Evolutionary conservation across 2,329 filamentous ascomycete species (phyloP), one percentile per base, ranked within the genome.

Genomic region (Apiospora rasikravindrae): DNA sequence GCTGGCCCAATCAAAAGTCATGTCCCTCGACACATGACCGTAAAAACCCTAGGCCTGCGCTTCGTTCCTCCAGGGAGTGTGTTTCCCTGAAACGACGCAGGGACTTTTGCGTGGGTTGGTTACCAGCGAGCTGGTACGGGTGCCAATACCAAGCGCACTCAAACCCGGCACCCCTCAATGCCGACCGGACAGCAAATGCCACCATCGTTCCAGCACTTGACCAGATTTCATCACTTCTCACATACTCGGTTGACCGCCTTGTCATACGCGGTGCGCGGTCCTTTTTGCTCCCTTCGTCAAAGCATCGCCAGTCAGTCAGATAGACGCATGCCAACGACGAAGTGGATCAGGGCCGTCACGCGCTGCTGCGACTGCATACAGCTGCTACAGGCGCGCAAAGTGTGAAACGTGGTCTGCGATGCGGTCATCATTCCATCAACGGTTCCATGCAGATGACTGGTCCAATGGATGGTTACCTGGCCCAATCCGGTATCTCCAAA

Each of bases 361-460:
- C 57, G 57, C 57, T 16, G 40, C 33, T 33, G 57, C 57, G 19
- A 13, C 57, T 33, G 33, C 19, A 64, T 64, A 24, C 29, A 64
- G 57, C n/a, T 64, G 2, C 24, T n/a, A 40, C 57, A 64, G 7
- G 57, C 33, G 57, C 33, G 33, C 33, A 2, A 64, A 40, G 57
- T 40, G 57, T 64, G 57, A 64, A 64, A 64, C 57, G 57, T 64
- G 57, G 57, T n/a, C 57, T 40, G 19, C 19, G 57, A 64, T 64
- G 57, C 57, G 57, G 57, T 64, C 57, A 64, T 64, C 57, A 64
- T 64, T 40, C 33, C 57, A 64, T 64, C 57, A 64, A 64, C 57
- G 57, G 19, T 64, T 64, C 57, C 57, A 64, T 64, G 57, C 57
- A 64, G 33, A 40, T 64, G 57, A 64, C 57, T 64, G 57, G 57